Percentiles rank a stretch among this genome's conserved stretches.
phyloP scores from a whole-genome alignment of 2,329 filamentous ascomycete genomes.

The Scleromitrula shiraiana region DNA sequence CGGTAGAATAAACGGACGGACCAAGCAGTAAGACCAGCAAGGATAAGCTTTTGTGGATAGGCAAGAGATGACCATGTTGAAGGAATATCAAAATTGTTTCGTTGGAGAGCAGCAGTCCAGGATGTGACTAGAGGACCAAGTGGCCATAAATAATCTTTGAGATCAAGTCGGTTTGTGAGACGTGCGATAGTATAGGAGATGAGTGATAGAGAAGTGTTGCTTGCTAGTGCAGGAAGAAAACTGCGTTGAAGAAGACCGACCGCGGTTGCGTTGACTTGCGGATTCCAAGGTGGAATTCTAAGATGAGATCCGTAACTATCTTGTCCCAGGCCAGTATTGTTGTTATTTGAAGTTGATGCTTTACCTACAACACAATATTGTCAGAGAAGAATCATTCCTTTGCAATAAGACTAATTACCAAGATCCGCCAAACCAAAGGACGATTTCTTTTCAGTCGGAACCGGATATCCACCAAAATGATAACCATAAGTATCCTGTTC shows the following conservation, averaged over 20 bases:
- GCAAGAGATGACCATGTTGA: constrained; percentile 6
- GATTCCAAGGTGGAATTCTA: constrained; percentile 7
- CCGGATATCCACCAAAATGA: no score
- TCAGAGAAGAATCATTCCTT: no score
- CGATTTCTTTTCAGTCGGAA: background rate
- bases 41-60: constrained; percentile 11
- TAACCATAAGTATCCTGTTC: no score
- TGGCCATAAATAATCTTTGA: constrained; percentile 13
- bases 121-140: constrained; percentile 10
- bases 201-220: constrained; percentile 10
- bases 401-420: background rate
- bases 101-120: constrained; percentile 10
- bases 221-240: constrained; percentile 11
- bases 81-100: constrained; percentile 5
- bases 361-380: constrained; percentile 1
- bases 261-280: constrained; percentile 3
- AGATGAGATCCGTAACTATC: background rate
- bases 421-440: background rate
- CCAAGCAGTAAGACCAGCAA: constrained; percentile 12
- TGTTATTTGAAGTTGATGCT: background rate
- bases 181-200: constrained; percentile 9
- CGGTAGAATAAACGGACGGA: constrained; percentile 9
- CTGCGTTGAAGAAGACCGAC: constrained; percentile 11
- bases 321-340: background rate
- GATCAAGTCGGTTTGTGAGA: constrained; percentile 10